Conservation (phyloP, 352 stramenopile species). For the Labyrinthula sp. region DNA sequence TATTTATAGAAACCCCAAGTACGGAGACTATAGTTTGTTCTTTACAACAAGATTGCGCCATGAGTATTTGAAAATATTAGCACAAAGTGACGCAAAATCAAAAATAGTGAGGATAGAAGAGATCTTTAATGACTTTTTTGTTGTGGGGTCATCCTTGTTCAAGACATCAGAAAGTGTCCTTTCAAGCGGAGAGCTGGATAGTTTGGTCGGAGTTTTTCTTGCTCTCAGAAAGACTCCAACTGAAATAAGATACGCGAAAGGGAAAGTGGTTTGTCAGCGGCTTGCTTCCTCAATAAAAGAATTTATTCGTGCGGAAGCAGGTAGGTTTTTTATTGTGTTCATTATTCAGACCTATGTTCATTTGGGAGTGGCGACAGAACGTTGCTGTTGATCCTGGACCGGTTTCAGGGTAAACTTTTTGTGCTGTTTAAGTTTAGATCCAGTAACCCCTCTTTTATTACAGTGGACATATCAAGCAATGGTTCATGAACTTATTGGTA, state of each 20-base stretch:
- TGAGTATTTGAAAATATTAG: constrained; percentile 75
- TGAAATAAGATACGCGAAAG: constrained; percentile 64
- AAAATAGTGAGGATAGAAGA: constrained; percentile 83
- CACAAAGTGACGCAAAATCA: constrained; percentile 77
- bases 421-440: too few species aligned
- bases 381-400: constrained; percentile 82
- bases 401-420: too few species aligned
- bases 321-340: constrained; percentile 61
- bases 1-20: constrained; percentile 78
- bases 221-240: constrained; percentile 37
- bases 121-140: constrained; percentile 94
- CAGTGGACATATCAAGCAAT: constrained; percentile 87
- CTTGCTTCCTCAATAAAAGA: constrained; percentile 80
- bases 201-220: constrained; percentile 26
- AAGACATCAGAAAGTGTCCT: constrained; percentile 61
- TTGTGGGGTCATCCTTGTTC: constrained; percentile 86
- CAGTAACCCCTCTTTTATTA: constrained; percentile 86
- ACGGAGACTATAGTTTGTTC: constrained; percentile 94
- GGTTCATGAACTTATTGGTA: constrained; percentile 91
- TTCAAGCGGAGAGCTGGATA: constrained; percentile 20
- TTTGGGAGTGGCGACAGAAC: constrained; percentile 46
- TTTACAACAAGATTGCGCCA: constrained; percentile 86
- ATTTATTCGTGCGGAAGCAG: constrained; percentile 82
- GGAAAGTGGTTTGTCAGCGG: constrained; percentile 73
- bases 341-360: constrained; percentile 84